phyloP scores from a whole-genome alignment of 23 red algal genomes.

The Gracilaria domingensis region DNA sequence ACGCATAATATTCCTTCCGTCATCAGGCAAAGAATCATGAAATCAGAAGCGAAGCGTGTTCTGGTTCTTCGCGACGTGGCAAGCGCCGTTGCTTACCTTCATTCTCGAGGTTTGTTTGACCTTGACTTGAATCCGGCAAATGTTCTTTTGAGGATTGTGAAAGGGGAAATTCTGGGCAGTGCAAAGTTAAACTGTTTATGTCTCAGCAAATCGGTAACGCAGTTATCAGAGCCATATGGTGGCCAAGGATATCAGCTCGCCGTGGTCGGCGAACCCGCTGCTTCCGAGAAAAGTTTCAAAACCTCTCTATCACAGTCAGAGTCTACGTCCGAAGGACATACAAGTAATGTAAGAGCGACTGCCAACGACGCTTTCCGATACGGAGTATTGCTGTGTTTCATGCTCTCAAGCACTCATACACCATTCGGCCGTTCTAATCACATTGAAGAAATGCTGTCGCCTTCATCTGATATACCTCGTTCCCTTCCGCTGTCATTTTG shows the following conservation, averaged over 20 bases:
- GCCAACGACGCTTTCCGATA: background rate
- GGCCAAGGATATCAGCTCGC: background rate
- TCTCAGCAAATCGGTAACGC: background rate
- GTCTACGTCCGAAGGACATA: background rate
- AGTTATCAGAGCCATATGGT: background rate
- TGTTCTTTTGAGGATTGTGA: slow-evolving; percentile 3
- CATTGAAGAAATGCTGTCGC: background rate
- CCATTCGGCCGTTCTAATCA: slow-evolving; percentile 1
- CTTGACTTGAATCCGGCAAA: slow-evolving; percentile 28
- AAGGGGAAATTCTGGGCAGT: slow-evolving; percentile 16
- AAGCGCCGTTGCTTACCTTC: slow-evolving; percentile 30
- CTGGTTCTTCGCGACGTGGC: slow-evolving; percentile 34
- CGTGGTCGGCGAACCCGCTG: background rate
- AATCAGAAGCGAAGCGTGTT: background rate
- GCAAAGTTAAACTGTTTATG: slow-evolving; percentile 17
- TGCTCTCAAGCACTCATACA: background rate
- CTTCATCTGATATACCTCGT: background rate
- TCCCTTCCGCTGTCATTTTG: background rate
- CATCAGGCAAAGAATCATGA: background rate
- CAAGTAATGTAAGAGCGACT: background rate
- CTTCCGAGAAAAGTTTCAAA: background rate
- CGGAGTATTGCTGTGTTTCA: slow-evolving; percentile 25
- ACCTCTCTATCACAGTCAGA: background rate
- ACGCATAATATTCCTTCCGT: slow-evolving; percentile 7
- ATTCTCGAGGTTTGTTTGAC: slow-evolving; percentile 25